Percentiles rank a stretch among this genome's conserved stretches.
These are phyloP conservation scores for Ganoderma lucidum DNA, from an alignment of 1,284 basidiomycete species.

Conservation along the genomic window DNA sequence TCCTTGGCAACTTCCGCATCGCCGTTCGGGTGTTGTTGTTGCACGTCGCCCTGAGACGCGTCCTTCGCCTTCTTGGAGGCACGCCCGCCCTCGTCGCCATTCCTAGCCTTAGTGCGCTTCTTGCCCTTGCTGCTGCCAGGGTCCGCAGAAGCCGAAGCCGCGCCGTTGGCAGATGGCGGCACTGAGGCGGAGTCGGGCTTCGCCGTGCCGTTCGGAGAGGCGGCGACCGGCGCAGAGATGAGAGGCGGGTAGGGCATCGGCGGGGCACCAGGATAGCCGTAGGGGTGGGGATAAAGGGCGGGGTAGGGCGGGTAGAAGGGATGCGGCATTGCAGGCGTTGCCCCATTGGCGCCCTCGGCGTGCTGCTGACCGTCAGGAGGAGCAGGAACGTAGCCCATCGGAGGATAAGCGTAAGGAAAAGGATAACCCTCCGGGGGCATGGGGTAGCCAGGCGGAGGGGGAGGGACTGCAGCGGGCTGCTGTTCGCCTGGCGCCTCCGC, in stretches of 20 bases:
- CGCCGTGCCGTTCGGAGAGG: conserved; percentile 24
- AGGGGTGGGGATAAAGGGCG: conserved; percentile 28
- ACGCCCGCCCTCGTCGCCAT: conserved; percentile 40
- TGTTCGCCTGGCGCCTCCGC: conserved; percentile 25
- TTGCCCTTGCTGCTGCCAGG: conserved; percentile 33
- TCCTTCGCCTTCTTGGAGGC: conserved; percentile 48
- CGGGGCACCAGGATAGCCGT: conserved; percentile 39
- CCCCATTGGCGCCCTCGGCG: conserved; percentile 32
- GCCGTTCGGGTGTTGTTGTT: conserved; percentile 19
- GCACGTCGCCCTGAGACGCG: conserved; percentile 19
- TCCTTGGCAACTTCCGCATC: conserved; percentile 18
- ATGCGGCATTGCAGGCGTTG: conserved; percentile 40
- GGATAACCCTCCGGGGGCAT: conserved; percentile 63
- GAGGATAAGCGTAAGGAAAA: conserved; percentile 59
- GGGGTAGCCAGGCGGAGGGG: conserved; percentile 46
- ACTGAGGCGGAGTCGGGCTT: conserved; percentile 33
- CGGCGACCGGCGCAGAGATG: conserved; percentile 28
- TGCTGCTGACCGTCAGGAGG: conserved; percentile 50
- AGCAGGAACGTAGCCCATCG: conserved; percentile 38
- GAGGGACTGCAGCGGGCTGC: conserved; percentile 35
- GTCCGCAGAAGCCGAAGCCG: conserved; percentile 24
- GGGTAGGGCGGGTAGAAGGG: conserved; percentile 41
- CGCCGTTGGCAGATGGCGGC: conserved; percentile 30
- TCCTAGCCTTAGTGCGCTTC: conserved; percentile 37
- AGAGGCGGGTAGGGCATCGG: conserved; percentile 37